phyloP scores from a whole-genome alignment of 2,329 filamentous ascomycete genomes.

The Ascochyta clinopodiicola region DNA sequence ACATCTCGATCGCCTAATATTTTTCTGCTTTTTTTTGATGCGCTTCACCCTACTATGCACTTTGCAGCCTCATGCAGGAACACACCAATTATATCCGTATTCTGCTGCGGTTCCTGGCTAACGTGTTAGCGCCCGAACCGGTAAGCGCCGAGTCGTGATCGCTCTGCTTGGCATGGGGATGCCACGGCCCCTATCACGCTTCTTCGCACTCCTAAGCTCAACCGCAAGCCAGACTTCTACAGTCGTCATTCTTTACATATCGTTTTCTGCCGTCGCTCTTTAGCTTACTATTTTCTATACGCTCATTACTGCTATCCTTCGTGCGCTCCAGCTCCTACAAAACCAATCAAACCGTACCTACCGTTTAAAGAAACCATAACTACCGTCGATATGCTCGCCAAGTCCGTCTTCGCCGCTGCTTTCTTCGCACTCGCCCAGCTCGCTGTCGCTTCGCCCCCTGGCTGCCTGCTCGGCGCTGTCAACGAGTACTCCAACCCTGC shows the following conservation, averaged over 20 bases:
- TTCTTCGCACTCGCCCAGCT: slow-evolving; percentile 35
- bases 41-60: background rate
- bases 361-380: background rate
- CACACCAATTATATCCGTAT: slow-evolving; percentile 20
- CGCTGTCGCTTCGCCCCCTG: slow-evolving; percentile 32
- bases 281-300: slow-evolving; percentile 20
- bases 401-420: slow-evolving; percentile 34
- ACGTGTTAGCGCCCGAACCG: slow-evolving; percentile 15
- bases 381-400: slow-evolving; percentile 36
- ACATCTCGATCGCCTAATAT: background rate
- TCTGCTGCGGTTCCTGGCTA: slow-evolving; percentile 29
- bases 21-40: background rate
- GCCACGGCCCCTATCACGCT: slow-evolving; percentile 14
- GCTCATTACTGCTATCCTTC: slow-evolving; percentile 9
- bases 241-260: slow-evolving; percentile 25
- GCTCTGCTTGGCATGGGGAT: slow-evolving; percentile 14
- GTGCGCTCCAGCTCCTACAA: background rate
- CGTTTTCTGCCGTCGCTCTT: slow-evolving; percentile 21
- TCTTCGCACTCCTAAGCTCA: slow-evolving; percentile 15
- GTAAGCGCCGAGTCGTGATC: slow-evolving; percentile 8
- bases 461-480: slow-evolving; percentile 41
- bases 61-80: slow-evolving; percentile 18
- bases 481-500: slow-evolving; percentile 37
- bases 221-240: slow-evolving; percentile 16
- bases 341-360: slow-evolving; percentile 1